Evolutionary conservation across 345 rosid species (phyloP).

Genomic region (Eucalyptus grandis): DNA sequence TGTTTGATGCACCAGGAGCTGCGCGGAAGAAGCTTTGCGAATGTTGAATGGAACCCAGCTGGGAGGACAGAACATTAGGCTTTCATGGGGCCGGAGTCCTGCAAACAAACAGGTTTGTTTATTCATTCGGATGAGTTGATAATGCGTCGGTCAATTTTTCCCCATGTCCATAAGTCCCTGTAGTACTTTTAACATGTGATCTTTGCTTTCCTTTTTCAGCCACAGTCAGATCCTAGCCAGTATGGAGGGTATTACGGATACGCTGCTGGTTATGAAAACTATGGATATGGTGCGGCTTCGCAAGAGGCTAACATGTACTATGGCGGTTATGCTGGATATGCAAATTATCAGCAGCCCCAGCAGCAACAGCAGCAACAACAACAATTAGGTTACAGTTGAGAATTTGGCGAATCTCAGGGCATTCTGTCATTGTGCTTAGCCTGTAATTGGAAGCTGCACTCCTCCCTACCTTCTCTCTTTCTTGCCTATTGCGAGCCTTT

Average conservation of each 20-base stretch:
- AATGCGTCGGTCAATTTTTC: not conserved
- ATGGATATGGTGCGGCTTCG: conserved; percentile 53
- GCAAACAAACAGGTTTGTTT: conserved; percentile 60
- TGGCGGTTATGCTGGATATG: conserved; percentile 71
- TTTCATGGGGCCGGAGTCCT: conserved; percentile 96
- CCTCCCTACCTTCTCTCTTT: not conserved
- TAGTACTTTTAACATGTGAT: not conserved
- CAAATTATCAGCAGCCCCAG: conserved; percentile 54
- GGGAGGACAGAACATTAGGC: conserved; percentile 77
- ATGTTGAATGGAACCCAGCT: conserved; percentile 51
- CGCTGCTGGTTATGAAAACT: conserved; percentile 63
- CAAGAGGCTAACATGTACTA: conserved; percentile 88
- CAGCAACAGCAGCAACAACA: conserved; percentile 39
- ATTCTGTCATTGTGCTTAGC: not conserved
- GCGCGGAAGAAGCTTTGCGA: conserved; percentile 78
- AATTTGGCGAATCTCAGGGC: not conserved
- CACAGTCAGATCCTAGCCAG: conserved; percentile 56
- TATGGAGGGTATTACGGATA: conserved; percentile 66
- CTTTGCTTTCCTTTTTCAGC: conserved; percentile 6
- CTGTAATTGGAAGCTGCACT: not conserved
- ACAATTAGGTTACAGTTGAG: conserved; percentile 60
- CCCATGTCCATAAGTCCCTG: not conserved
- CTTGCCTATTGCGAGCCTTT: not conserved
- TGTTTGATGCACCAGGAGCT: conserved; percentile 34
- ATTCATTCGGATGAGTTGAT: not conserved